phyloP scores from a whole-genome alignment of 768 basidiomycete species.

The Russula vinacea region DNA sequence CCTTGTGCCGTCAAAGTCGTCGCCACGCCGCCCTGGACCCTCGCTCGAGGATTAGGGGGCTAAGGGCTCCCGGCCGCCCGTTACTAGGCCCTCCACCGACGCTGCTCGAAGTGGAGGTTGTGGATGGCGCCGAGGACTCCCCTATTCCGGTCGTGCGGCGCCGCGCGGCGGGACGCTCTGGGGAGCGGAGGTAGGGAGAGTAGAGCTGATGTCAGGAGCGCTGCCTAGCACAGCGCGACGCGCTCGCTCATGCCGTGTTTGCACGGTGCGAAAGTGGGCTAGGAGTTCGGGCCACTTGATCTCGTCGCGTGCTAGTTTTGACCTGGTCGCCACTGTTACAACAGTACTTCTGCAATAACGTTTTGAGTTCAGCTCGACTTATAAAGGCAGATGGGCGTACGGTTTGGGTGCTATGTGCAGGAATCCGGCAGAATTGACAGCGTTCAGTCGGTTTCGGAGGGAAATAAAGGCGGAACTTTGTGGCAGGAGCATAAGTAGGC shows the following conservation, averaged over 20 bases:
- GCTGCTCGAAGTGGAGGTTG: not conserved
- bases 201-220: conserved; percentile 43
- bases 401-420: conserved; percentile 84
- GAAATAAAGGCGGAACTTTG: conserved; percentile 97
- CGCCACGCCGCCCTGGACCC: conserved; percentile 29
- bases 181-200: conserved; percentile 43
- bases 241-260: conserved; percentile 88
- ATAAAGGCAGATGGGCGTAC: conserved; percentile 43
- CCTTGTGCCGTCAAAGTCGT: conserved; percentile 28
- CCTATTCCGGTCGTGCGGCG: conserved; percentile 63
- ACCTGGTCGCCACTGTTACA: conserved; percentile 51
- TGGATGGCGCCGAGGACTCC: conserved; percentile 7
- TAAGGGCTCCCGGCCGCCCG: conserved; percentile 25
- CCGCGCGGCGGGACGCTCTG: conserved; percentile 49
- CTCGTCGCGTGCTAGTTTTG: conserved; percentile 78
- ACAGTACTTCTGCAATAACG: conserved; percentile 27
- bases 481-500: conserved; percentile 92
- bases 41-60: conserved; percentile 29
- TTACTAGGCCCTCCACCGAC: conserved; percentile 9
- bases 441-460: conserved; percentile 87
- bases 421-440: conserved; percentile 93
- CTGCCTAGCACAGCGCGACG: conserved; percentile 72
- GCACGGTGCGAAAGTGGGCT: conserved; percentile 85
- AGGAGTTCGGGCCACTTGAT: conserved; percentile 98
- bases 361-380: not conserved